phyloP scores from a whole-genome alignment of 331 rosid genomes.

The Quercus phellos region DNA sequence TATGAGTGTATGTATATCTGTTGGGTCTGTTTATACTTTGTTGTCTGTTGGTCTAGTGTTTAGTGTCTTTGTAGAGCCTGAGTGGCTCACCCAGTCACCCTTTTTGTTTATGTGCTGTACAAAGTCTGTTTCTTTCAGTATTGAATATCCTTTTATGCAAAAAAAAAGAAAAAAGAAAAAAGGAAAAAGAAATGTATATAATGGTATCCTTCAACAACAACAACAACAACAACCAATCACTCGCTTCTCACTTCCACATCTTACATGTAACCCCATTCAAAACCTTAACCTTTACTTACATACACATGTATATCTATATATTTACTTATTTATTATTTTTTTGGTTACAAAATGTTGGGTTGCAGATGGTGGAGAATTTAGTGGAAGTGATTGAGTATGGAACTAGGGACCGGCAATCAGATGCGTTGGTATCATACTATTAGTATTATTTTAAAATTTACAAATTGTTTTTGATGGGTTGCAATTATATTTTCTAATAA shows the following conservation, averaged over 20 bases:
- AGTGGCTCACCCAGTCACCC: no score
- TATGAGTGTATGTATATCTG: no score
- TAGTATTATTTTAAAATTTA: no score
- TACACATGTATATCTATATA: not conserved
- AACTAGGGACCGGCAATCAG: conserved; percentile 73
- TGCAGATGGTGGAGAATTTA: conserved; percentile 78
- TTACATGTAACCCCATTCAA: conserved; percentile 27
- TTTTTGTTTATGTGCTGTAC: no score
- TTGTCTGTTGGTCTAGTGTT: no score
- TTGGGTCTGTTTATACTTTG: no score
- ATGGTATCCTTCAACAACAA: conserved; percentile 15
- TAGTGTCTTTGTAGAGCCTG: no score
- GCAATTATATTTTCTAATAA: not conserved
- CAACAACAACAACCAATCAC: conserved; percentile 60
- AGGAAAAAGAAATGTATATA: no score
- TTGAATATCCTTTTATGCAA: no score
- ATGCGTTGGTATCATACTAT: conserved; percentile 52
- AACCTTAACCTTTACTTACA: conserved; percentile 7
- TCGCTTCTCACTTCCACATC: conserved; percentile 90
- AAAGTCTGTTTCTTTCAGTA: no score
- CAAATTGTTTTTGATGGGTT: no score
- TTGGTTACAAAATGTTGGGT: conserved; percentile 14
- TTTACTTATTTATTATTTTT: not conserved
- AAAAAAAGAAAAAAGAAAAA: no score
- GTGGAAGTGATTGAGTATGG: conserved; percentile 70